Conservation (phyloP, 2,329 filamentous ascomycete genomes). For the Fusarium sambucinum region DNA sequence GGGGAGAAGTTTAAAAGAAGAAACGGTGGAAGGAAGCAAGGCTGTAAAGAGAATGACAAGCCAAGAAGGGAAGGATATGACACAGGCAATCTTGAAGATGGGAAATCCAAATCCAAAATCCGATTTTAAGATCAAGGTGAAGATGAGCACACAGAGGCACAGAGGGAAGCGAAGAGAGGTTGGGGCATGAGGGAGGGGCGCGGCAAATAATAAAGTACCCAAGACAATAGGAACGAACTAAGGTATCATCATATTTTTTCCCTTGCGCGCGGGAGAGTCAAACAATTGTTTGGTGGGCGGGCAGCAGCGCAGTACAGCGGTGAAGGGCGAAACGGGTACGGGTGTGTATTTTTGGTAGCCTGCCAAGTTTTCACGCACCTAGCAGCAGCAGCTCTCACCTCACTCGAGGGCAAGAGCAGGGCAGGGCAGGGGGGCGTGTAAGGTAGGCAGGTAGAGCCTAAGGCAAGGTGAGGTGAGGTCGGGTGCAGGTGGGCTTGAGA, state of each 20-base stretch:
- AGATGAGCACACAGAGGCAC: constrained; percentile 41
- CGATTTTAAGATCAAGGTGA: constrained; percentile 39
- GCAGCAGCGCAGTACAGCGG: constrained; percentile 39
- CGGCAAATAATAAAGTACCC: constrained; percentile 47
- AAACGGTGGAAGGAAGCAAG: constrained; percentile 35
- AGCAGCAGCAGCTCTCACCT: constrained; percentile 23
- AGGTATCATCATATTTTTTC: constrained; percentile 43
- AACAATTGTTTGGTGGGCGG: constrained; percentile 47
- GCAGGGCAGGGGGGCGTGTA: constrained; percentile 31
- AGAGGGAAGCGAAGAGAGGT: constrained; percentile 40
- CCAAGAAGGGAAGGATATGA: constrained; percentile 38
- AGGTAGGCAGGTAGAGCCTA: constrained; percentile 11
- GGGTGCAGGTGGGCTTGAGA: constrained; percentile 11
- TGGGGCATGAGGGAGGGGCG: constrained; percentile 43
- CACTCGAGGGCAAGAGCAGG: constrained; percentile 19
- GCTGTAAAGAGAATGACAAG: constrained; percentile 41
- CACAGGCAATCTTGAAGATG: constrained; percentile 37
- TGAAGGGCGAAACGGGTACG: constrained; percentile 36
- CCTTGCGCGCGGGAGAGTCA: constrained; percentile 42
- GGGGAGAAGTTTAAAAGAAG: constrained; percentile 34
- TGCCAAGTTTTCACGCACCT: constrained; percentile 33
- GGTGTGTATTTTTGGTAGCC: constrained; percentile 44
- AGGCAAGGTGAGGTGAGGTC: constrained; percentile 19
- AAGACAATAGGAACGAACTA: constrained; percentile 4
- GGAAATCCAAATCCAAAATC: constrained; percentile 36